Conservation (phyloP, 768 basidiomycete species). For the Phylloporus sp. region DNA sequence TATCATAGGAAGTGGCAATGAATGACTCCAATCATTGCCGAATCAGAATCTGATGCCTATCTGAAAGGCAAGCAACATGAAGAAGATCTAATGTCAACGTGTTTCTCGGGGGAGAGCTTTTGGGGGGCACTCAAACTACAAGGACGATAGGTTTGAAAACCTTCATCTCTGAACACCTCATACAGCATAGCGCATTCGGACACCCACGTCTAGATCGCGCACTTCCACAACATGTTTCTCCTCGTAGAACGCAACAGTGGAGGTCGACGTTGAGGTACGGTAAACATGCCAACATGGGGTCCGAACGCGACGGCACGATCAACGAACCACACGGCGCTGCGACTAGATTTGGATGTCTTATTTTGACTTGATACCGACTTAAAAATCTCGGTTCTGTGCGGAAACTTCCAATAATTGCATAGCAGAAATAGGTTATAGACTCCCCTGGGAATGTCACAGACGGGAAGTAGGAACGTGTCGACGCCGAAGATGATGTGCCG, state of each 20-base stretch:
- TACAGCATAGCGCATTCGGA: constrained; percentile 29
- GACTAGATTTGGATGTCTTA: constrained; percentile 17
- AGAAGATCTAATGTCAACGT: constrained; percentile 29
- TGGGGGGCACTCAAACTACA: constrained; percentile 43
- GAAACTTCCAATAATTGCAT: constrained; percentile 49
- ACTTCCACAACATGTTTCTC: constrained; percentile 57
- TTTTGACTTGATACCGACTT: constrained; percentile 23
- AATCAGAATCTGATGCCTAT: no score
- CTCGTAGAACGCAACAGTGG: no score
- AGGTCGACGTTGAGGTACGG: constrained; percentile 30
- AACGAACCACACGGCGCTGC: constrained; percentile 34
- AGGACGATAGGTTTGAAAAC: constrained; percentile 58
- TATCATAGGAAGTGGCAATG: no score
- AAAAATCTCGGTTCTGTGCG: constrained; percentile 45
- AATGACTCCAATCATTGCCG: no score
- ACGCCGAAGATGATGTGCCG: constrained; percentile 22
- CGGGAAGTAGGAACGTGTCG: constrained; percentile 24
- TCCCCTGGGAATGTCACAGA: constrained; percentile 44
- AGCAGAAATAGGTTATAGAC: constrained; percentile 17
- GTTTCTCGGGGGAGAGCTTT: constrained; percentile 41
- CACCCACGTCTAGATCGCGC: constrained; percentile 42
- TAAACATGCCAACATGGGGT: constrained; percentile 48
- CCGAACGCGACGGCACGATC: constrained; percentile 40
- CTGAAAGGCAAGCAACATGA: constrained; percentile 45
- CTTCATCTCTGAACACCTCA: constrained; percentile 44